Evolutionary conservation across 441 rosid species (phyloP), one percentile per base, ranked within the genome.

Genomic region (Erodium trifolium): DNA sequence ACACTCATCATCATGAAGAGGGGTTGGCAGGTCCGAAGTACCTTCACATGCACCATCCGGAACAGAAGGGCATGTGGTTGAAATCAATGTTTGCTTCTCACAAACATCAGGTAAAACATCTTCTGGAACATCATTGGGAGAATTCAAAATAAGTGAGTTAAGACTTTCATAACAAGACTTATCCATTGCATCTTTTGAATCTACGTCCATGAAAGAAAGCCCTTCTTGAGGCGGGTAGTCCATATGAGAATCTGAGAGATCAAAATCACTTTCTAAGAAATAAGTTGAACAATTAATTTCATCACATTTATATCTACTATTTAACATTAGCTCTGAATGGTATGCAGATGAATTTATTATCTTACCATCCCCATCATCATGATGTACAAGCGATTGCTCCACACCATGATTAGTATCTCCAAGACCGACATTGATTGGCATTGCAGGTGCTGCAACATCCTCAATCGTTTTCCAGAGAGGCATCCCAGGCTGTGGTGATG

Each of bases 391-490:
- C 14, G 66, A 43, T 35, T 74, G 72, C 74, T 63, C 78, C 14
- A 51, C 76, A 39, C 31, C 59, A 12, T 49, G 74, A 60, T 75
- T 70, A 76, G 70, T 63, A 68, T 77, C 78, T 60, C 71, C 80
- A 47, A 47, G 67, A 69, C 71, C 60, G 35, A 31, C 34, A 31
- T 31, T 31, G 34, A 31, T 31, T 31, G 34, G 34, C 34, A 87
- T 74, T 64, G 75, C 79, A 71, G 82, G 80, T 4, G 68, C 74
- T 16, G 77, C 39, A 14, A 78, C 72, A 45, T 73, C 82, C 72
- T 79, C 73, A 53, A 75, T 75, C 2, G 77, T 74, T 73, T 74
- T 78, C 83, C 84, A 81, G 16, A 81, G 71, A 31, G 83, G 76
- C 70, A 55, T 57, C 62, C 75, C 65, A 34, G 77, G 69, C 71